Conservation (phyloP, 257 asterid genomes). For the Salvia miltiorrhiza region DNA sequence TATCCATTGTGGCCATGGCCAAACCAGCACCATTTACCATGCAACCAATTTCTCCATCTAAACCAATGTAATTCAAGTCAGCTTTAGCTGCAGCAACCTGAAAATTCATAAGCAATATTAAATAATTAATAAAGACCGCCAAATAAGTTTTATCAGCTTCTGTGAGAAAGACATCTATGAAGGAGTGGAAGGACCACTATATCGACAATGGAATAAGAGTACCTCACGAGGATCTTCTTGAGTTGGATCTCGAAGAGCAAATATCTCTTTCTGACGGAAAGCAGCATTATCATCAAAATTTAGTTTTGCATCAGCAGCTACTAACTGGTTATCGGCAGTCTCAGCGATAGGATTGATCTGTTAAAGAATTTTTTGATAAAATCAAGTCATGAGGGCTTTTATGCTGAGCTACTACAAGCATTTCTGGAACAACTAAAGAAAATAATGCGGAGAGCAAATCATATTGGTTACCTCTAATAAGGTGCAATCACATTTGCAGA, state of each 20-base stretch:
- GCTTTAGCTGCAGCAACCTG: constrained; percentile 99
- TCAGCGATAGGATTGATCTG: constrained; percentile 97
- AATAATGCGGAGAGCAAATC: neutral
- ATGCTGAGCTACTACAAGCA: constrained; percentile 2
- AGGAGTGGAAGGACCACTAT: neutral
- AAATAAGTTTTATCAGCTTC: neutral
- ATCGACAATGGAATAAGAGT: neutral
- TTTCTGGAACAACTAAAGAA: neutral
- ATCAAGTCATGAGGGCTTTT: neutral
- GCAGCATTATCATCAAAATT: constrained; percentile 98
- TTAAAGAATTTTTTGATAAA: constrained; percentile 16
- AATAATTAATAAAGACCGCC: neutral
- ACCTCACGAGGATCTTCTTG: constrained; percentile 99
- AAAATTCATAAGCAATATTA: neutral
- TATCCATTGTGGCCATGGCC: constrained; percentile 99
- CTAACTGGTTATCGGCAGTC: constrained; percentile 82
- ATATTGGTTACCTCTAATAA: constrained; percentile 67
- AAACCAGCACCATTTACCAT: constrained; percentile 99
- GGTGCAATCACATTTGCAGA: constrained; percentile 95
- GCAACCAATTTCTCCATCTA: constrained; percentile 99
- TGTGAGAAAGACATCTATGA: neutral
- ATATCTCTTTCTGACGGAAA: constrained; percentile 82
- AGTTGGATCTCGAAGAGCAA: constrained; percentile 84
- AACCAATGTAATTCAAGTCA: constrained; percentile 92
- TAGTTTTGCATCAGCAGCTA: constrained; percentile 98